phyloP scores from a whole-genome alignment of 1,139 yeast genomes.

The Zygosaccharomyces sapae region DNA sequence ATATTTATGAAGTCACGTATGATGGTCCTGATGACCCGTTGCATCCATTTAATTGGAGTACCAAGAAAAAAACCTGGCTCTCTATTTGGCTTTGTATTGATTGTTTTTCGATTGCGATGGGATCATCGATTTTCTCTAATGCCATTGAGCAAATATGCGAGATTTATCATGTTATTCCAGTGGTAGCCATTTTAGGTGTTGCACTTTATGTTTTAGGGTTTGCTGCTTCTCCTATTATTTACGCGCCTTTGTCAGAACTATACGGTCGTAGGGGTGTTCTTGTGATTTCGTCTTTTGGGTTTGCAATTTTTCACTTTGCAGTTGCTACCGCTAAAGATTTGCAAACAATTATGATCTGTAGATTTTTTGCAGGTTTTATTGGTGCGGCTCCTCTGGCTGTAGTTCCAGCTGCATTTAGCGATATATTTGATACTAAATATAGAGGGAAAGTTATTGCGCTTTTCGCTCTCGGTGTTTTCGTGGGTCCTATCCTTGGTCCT shows the following conservation, averaged over 20 bases:
- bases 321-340: constrained; percentile 68
- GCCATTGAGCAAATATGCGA: constrained; percentile 43
- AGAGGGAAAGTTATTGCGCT: constrained; percentile 70
- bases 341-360: constrained; percentile 66
- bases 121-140: constrained; percentile 62
- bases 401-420: constrained; percentile 80
- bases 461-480: constrained; percentile 63
- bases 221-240: constrained; percentile 75
- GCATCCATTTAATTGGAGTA: constrained; percentile 61
- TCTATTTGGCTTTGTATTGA: constrained; percentile 43
- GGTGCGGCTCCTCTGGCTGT: constrained; percentile 82
- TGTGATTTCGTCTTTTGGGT: constrained; percentile 51
- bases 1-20: constrained; percentile 51
- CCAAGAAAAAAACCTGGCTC: constrained; percentile 40
- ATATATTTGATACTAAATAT: constrained; percentile 54
- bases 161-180: constrained; percentile 49
- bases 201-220: constrained; percentile 75
- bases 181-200: constrained; percentile 60
- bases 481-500: constrained; percentile 76
- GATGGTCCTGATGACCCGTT: constrained; percentile 59
- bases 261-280: constrained; percentile 65
- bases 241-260: constrained; percentile 78
- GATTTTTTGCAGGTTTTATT: constrained; percentile 70
- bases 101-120: constrained; percentile 50
- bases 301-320: constrained; percentile 60